phyloP scores from a whole-genome alignment of 352 stramenopile species.

The Phytophthora foliorum region DNA sequence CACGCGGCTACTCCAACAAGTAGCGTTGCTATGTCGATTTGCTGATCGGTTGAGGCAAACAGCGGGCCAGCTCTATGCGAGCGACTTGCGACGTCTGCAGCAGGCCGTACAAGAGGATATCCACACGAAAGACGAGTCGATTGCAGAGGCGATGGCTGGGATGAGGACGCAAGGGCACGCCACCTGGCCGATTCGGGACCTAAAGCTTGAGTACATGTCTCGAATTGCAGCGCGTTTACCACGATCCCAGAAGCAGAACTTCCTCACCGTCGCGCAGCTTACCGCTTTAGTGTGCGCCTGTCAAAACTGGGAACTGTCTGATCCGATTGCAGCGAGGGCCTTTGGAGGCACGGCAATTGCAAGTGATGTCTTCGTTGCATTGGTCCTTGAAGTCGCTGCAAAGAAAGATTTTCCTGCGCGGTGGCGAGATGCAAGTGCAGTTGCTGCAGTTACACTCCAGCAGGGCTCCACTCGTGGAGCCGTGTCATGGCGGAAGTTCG shows the following conservation, averaged over 20 bases:
- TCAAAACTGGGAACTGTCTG: constrained; percentile 23
- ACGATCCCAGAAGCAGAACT: constrained; percentile 30
- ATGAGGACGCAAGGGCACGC: constrained; percentile 21
- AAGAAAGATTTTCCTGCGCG: constrained; percentile 42
- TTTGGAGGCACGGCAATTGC: constrained; percentile 15
- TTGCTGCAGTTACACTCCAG: constrained; percentile 49
- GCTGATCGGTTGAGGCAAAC: constrained; percentile 39
- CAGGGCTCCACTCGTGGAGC: constrained; percentile 13
- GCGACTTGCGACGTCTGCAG: constrained; percentile 31
- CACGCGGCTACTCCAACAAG: constrained; percentile 35
- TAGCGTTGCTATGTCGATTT: constrained; percentile 49
- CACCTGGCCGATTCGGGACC: constrained; percentile 30
- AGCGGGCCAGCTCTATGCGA: constrained; percentile 33
- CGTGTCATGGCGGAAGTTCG: constrained; percentile 49
- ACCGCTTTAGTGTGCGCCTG: constrained; percentile 20
- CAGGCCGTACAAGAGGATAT: constrained; percentile 41
- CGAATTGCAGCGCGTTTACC: constrained; percentile 15
- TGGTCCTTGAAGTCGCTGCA: constrained; percentile 43
- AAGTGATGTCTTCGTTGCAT: constrained; percentile 49
- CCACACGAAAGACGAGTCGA: constrained; percentile 42
- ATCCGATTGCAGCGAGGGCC: constrained; percentile 13
- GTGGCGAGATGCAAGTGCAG: constrained; percentile 45
- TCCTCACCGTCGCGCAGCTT: constrained; percentile 39
- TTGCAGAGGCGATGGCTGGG: constrained; percentile 34
- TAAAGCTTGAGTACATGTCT: constrained; percentile 7